Conservation (phyloP, 176 grass and related monocot species). For the Poa annua region DNA sequence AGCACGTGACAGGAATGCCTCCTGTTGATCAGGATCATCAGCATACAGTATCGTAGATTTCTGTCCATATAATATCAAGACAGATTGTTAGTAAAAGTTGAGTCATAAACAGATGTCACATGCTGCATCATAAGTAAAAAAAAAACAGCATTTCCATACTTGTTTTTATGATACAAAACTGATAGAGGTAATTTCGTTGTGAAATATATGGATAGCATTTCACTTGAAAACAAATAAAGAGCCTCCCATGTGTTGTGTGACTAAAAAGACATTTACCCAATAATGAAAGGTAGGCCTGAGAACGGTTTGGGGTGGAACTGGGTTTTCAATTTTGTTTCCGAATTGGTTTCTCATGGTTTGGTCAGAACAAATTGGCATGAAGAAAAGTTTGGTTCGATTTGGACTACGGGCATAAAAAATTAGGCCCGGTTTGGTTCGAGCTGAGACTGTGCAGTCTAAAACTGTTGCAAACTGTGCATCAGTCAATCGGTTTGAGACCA, state of each 20-base stretch:
- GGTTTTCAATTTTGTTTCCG: no score
- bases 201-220: slow-evolving; percentile 23
- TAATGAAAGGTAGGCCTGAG: not conserved
- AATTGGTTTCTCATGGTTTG: no score
- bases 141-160: slow-evolving; percentile 24
- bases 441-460: no score
- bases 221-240: slow-evolving; percentile 11
- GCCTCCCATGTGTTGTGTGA: slow-evolving; percentile 7
- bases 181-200: slow-evolving; percentile 4
- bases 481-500: no score
- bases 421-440: no score
- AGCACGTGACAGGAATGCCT: slow-evolving; percentile 40
- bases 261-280: slow-evolving; percentile 4
- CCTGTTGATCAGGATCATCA: slow-evolving; percentile 67
- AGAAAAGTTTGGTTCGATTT: no score
- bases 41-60: slow-evolving; percentile 50
- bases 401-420: no score
- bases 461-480: no score
- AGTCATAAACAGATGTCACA: slow-evolving; percentile 33
- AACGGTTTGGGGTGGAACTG: no score
- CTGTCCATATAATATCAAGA: slow-evolving; percentile 45
- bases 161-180: not conserved
- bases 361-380: no score
- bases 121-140: slow-evolving; percentile 4
- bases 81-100: slow-evolving; percentile 37